A percentile compares a stretch with the other conserved stretches of the same genome.
phyloP scores from a whole-genome alignment of 345 rosid genomes.

The Bruguiera parviflora region DNA sequence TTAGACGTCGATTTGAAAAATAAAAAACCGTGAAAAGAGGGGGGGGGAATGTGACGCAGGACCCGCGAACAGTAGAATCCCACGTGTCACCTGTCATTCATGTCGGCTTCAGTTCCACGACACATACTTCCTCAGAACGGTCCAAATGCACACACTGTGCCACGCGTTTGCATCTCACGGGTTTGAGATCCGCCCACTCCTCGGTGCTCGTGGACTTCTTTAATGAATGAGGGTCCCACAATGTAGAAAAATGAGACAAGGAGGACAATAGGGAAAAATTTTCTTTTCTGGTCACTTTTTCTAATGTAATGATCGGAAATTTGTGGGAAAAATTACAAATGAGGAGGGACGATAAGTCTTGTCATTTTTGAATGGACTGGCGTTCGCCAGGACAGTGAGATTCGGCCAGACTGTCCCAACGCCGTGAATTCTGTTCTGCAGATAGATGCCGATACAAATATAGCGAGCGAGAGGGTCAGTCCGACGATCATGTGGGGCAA shows the following conservation, averaged over 20 bases:
- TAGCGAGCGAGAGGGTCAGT: no score
- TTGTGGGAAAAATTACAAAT: no score
- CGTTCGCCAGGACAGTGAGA: background rate
- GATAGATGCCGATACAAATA: no score
- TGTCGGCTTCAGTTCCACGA: conserved; percentile 36
- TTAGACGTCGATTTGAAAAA: conserved; percentile 25
- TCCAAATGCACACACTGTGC: conserved; percentile 2
- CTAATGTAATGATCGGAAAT: no score
- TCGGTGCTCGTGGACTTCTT: conserved; percentile 3
- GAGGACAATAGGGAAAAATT: background rate
- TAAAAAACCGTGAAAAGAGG: background rate
- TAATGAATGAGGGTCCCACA: background rate
- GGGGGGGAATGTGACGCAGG: background rate
- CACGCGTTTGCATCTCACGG: conserved; percentile 12
- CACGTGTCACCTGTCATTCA: conserved; percentile 37
- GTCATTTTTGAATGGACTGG: background rate
- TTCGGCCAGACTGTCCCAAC: background rate
- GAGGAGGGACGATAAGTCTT: background rate
- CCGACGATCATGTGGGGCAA: no score
- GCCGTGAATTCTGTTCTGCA: no score
- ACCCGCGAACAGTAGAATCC: conserved; percentile 18
- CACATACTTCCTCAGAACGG: background rate
- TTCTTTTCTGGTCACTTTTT: background rate
- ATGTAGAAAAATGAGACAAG: background rate
- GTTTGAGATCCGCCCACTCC: background rate